These are phyloP conservation scores for Durusdinium trenchii DNA, from an alignment of 73 alveolate species.

Conservation along the genomic window DNA sequence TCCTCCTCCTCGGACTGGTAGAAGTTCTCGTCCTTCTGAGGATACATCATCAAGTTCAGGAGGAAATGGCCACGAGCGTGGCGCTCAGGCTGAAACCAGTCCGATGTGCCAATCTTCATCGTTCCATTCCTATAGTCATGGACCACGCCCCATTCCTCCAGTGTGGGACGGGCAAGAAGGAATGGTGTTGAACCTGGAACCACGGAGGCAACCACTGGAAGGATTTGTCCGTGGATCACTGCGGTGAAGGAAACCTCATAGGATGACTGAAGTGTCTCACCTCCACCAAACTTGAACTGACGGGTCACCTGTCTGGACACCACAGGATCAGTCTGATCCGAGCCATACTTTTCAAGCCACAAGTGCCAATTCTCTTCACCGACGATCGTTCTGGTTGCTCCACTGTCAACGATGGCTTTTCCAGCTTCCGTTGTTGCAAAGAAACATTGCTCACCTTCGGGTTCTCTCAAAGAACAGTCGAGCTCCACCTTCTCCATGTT, in stretches of 20 bases:
- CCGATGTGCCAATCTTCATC: background rate
- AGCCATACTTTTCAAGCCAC: background rate
- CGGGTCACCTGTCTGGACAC: background rate
- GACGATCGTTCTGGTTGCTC: background rate
- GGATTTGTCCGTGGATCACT: background rate
- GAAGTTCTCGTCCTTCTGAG: background rate
- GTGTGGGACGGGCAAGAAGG: background rate
- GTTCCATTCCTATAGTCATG: background rate
- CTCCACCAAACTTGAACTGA: background rate
- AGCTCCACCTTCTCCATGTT: background rate
- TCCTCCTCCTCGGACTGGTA: background rate
- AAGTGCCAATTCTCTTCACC: background rate
- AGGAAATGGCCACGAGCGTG: background rate
- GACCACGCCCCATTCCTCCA: background rate
- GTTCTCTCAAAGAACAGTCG: background rate
- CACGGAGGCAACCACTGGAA: background rate
- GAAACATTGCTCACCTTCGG: background rate
- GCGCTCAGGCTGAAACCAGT: background rate
- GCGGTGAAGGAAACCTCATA: background rate
- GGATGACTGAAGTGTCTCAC: background rate
- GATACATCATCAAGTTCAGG: background rate
- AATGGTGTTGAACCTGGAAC: background rate
- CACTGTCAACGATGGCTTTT: background rate
- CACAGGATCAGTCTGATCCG: too few species aligned
- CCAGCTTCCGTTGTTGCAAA: background rate